Evolutionary conservation across 495 filamentous ascomycete genomes (phyloP).

Genomic region (Tuber borchii): DNA sequence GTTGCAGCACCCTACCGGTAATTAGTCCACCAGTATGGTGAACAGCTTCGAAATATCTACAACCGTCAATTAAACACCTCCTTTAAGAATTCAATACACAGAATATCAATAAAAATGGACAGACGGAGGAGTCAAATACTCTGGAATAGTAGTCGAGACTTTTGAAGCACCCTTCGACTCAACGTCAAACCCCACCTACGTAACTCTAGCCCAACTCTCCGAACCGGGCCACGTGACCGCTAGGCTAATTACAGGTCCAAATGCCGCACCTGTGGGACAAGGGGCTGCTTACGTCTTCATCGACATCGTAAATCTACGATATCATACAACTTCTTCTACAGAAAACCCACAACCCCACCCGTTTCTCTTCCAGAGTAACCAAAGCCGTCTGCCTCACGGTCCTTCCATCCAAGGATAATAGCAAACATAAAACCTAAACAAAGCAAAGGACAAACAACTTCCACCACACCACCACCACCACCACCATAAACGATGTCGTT

Average conservation of each 20-base stretch:
- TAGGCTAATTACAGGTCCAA: not conserved
- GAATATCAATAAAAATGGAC: not conserved
- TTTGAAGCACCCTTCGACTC: not conserved
- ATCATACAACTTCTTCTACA: not conserved
- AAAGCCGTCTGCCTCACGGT: not conserved
- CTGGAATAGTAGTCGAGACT: not conserved
- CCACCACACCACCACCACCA: not conserved
- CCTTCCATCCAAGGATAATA: not conserved
- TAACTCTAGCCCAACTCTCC: no score
- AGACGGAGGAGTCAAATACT: not conserved
- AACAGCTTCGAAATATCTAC: not conserved
- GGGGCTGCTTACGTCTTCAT: not conserved
- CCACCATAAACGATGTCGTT: conserved; percentile 68
- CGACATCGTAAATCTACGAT: not conserved
- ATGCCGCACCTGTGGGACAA: not conserved
- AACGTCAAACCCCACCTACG: not conserved
- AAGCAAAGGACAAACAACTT: conserved; percentile 8
- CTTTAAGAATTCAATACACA: not conserved
- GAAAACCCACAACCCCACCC: not conserved
- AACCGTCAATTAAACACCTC: not conserved
- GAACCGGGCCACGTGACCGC: not conserved
- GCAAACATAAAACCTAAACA: conserved; percentile 9
- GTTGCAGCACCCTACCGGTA: no score
- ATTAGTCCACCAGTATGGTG: no score
- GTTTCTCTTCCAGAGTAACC: not conserved